phyloP scores from a whole-genome alignment of 371 early-diverging fungal species.

The Zopfochytrium polystomum region DNA sequence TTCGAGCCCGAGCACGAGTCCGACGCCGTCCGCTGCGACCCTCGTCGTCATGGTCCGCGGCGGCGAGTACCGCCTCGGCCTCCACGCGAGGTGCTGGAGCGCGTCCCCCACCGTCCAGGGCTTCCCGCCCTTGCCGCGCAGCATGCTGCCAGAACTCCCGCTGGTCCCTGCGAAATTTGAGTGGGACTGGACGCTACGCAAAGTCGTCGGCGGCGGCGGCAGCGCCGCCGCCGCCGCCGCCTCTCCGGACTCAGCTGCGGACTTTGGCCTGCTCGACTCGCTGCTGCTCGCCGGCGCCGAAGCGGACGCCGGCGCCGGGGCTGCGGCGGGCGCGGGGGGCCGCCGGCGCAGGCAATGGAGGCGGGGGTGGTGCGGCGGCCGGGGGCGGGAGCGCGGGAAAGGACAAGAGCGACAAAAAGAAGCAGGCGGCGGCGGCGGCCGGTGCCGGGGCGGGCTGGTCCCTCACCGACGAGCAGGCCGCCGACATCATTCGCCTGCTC shows the following conservation, averaged over 20 bases:
- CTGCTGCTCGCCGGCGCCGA: too few species aligned
- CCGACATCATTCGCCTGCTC: conserved; percentile 22
- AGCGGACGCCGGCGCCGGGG: too few species aligned
- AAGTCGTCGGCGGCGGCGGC: too few species aligned
- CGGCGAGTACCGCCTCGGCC: too few species aligned
- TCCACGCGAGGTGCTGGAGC: too few species aligned
- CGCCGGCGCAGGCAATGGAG: background rate
- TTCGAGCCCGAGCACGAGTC: background rate
- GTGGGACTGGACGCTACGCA: background rate
- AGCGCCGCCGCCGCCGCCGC: too few species aligned
- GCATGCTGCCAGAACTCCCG: too few species aligned
- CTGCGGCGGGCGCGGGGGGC: background rate
- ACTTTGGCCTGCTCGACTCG: too few species aligned
- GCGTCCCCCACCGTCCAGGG: background rate
- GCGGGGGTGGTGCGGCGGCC: conserved; percentile 3
- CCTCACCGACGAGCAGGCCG: conserved; percentile 19
- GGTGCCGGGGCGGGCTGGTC: background rate
- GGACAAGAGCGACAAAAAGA: conserved; percentile 3
- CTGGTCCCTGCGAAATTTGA: background rate
- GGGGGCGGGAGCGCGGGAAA: conserved; percentile 6
- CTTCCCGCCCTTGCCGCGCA: background rate
- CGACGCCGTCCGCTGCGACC: too few species aligned
- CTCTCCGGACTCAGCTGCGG: too few species aligned
- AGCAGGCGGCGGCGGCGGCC: conserved; percentile 1
- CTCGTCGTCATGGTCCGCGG: too few species aligned